These are phyloP conservation scores for Escovopsis sp. DNA, from an alignment of 2,329 filamentous ascomycete genomes.

Conservation along the genomic window DNA sequence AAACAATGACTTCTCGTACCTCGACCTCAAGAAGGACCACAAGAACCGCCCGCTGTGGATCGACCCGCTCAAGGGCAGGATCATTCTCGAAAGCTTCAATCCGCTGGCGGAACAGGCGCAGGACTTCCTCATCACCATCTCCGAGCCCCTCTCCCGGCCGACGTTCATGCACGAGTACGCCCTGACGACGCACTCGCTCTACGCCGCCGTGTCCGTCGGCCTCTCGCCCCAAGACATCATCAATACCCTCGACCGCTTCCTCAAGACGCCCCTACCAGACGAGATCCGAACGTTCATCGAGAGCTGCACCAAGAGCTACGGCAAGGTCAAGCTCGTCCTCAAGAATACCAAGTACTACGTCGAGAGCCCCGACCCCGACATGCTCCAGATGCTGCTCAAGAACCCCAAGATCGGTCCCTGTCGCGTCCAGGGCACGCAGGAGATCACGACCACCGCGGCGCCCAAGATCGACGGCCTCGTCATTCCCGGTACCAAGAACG, in stretches of 20 bases:
- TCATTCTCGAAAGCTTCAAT: slow-evolving; percentile 90
- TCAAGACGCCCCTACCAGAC: slow-evolving; percentile 77
- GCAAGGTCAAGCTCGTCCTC: slow-evolving; percentile 87
- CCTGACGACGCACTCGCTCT: slow-evolving; percentile 82
- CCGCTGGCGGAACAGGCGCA: slow-evolving; percentile 75
- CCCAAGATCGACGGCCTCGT: slow-evolving; percentile 78
- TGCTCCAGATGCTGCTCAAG: slow-evolving; percentile 74
- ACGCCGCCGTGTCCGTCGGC: slow-evolving; percentile 92
- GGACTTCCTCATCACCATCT: slow-evolving; percentile 90
- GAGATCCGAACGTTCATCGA: slow-evolving; percentile 64
- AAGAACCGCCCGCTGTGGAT: slow-evolving; percentile 87
- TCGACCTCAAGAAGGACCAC: slow-evolving; percentile 77
- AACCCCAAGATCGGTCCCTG: slow-evolving; percentile 71
- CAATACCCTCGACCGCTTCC: slow-evolving; percentile 70
- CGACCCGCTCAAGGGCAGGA: slow-evolving; percentile 69
- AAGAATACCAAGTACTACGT: slow-evolving; percentile 92
- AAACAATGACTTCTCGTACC: slow-evolving; percentile 61
- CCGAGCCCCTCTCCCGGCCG: slow-evolving; percentile 81
- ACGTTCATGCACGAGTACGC: slow-evolving; percentile 88
- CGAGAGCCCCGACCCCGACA: slow-evolving; percentile 76
- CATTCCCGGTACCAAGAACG: slow-evolving; percentile 89
- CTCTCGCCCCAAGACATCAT: slow-evolving; percentile 82
- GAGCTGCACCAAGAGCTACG: slow-evolving; percentile 76
- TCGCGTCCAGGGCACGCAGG: slow-evolving; percentile 55
- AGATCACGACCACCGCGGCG: slow-evolving; percentile 66